Conservation (phyloP, 768 basidiomycete genomes). For the Rhizopogon sp. region DNA sequence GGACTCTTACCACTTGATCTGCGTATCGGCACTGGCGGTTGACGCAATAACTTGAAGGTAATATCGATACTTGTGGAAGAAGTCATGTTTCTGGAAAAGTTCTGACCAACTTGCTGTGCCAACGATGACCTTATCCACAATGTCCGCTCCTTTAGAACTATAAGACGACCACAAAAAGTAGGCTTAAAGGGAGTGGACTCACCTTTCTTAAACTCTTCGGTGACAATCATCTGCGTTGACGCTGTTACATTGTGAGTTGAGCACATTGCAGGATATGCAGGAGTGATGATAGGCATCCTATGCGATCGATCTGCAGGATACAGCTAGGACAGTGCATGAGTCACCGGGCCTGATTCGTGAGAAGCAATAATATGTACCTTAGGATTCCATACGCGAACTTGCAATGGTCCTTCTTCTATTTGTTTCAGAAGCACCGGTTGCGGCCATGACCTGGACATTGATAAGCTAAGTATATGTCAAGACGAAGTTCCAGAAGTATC, state of each 20-base stretch:
- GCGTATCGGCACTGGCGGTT: constrained; percentile 75
- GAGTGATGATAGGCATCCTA: constrained; percentile 99
- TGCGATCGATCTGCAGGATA: constrained; percentile 93
- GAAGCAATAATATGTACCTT: constrained; percentile 44
- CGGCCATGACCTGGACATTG: constrained; percentile 83
- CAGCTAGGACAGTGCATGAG: constrained; percentile 41
- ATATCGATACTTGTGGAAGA: constrained; percentile 95
- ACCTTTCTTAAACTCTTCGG: constrained; percentile 94
- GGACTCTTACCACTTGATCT: constrained; percentile 81
- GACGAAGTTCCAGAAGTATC: constrained; percentile 1
- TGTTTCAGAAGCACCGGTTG: constrained; percentile 96
- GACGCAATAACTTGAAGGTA: constrained; percentile 96
- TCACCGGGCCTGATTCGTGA: no score
- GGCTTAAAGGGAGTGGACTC: neutral
- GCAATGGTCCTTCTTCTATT: constrained; percentile 91
- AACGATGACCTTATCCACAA: constrained; percentile 88
- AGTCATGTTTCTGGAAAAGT: constrained; percentile 92
- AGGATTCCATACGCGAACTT: constrained; percentile 97
- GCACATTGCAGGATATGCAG: constrained; percentile 99
- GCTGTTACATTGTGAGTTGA: constrained; percentile 96
- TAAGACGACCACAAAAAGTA: constrained; percentile 6
- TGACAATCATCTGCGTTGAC: constrained; percentile 95
- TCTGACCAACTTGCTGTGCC: constrained; percentile 85
- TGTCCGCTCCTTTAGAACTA: constrained; percentile 68
- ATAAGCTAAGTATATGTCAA: constrained; percentile 3